phyloP scores from a whole-genome alignment of 192 early-diverging fungal species.

The Coemansia reversa region DNA sequence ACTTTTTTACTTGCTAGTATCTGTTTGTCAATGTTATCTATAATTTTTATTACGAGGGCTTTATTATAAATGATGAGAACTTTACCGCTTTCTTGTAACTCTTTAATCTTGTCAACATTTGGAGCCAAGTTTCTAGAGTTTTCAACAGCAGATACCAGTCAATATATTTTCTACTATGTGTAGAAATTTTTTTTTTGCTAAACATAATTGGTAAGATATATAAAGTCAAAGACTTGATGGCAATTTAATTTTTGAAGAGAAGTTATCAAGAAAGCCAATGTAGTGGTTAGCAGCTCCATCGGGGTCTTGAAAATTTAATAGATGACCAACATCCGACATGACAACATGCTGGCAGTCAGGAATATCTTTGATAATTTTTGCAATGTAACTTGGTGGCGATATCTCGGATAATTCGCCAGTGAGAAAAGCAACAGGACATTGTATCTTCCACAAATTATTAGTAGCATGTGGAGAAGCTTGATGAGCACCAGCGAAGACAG shows the following conservation, averaged over 20 bases:
- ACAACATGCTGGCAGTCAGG: conserved; percentile 22
- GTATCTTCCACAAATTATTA: conserved; percentile 18
- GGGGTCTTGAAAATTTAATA: conserved; percentile 33
- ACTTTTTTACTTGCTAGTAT: too few relatives aligned
- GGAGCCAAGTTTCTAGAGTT: too few relatives aligned
- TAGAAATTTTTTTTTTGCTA: too few relatives aligned
- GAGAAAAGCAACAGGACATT: conserved; percentile 33
- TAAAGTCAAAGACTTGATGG: conserved; percentile 8
- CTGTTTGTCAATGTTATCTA: too few relatives aligned
- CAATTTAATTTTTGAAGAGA: conserved; percentile 9
- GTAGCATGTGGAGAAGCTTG: conserved; percentile 17
- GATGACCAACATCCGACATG: conserved; percentile 28
- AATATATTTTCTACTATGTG: too few relatives aligned
- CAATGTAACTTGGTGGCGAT: conserved; percentile 17
- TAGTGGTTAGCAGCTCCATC: conserved; percentile 21
- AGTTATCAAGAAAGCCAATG: conserved; percentile 13
- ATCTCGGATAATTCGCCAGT: conserved; percentile 31
- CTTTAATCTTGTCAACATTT: too few relatives aligned
- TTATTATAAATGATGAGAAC: too few relatives aligned
- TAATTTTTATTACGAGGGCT: too few relatives aligned
- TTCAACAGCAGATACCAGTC: too few relatives aligned
- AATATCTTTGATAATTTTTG: conserved; percentile 15
- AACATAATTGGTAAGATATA: too few relatives aligned
- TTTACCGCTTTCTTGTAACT: too few relatives aligned
- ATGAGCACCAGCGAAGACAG: conserved; percentile 21